These are phyloP conservation scores for Nothophoma quercina DNA, from an alignment of 2,329 filamentous ascomycete genomes.

Conservation along the genomic window DNA sequence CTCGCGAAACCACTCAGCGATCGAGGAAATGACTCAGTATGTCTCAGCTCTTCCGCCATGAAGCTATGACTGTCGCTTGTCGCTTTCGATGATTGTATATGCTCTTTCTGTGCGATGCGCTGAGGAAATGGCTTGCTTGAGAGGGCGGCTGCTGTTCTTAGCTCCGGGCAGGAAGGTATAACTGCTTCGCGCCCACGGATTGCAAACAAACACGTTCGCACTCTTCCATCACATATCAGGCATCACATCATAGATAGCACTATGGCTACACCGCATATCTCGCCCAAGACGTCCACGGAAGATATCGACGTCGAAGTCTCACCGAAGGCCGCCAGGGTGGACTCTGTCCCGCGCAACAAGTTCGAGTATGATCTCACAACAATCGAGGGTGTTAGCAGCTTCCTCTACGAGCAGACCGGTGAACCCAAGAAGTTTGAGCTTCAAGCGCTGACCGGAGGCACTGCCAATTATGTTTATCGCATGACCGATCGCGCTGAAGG, in stretches of 20 bases:
- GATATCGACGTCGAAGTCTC: too few species aligned
- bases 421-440: not conserved
- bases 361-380: not conserved
- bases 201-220: not conserved
- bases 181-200: not conserved
- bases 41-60: not conserved
- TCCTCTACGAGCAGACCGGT: not conserved
- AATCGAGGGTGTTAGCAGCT: not conserved
- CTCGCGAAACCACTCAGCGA: not conserved
- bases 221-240: not conserved
- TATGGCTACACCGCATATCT: not conserved
- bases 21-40: not conserved
- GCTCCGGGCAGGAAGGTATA: not conserved
- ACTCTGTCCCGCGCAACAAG: not conserved
- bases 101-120: not conserved
- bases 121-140: not conserved
- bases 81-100: not conserved
- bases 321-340: not conserved
- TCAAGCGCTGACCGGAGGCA: slow-evolving; percentile 39
- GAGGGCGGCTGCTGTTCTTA: not conserved
- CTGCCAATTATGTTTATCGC: slow-evolving; percentile 49
- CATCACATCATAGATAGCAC: too few species aligned
- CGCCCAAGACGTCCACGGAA: too few species aligned
- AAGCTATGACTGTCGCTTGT: too few species aligned
- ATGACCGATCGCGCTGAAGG: slow-evolving; percentile 7